Base-by-base conservation (phyloP, 345 rosid genomes). In the Citrus trifoliata region DNA sequence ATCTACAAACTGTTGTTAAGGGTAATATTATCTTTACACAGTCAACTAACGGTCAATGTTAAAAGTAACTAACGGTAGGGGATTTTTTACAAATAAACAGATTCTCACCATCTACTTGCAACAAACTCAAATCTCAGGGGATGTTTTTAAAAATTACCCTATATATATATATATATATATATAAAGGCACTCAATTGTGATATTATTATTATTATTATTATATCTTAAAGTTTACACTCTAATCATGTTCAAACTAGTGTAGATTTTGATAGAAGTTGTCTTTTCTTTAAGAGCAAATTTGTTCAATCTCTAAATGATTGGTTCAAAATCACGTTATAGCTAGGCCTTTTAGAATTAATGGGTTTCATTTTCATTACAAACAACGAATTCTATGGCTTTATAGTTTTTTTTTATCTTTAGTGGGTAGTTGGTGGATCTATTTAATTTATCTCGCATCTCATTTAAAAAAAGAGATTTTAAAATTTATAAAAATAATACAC, bases 261-360 rank as follows among this genome's bases (percentile, higher is more conserved):
- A 71, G 77, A 72, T 37, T 63, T 63, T 55, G 63, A 32, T 75
- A 9, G 27, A 75, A 65, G 59, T 68, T 67, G 70, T 60, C 53
- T 79, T 35, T 55, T 67, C 30, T 67, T 32, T 30, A 30, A 71
- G 32, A 35, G 62, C 5, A 61, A 28, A 9, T 53, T 70, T 51
- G 61, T 70, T 70, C 66, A 24, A 6, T 42, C 12, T 67, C 63
- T 33, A 46, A 35, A 74, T 60, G 78, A 32, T 78, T 82, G 76
- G 67, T 79, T 82, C 58, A 25, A 76, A 75, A 77, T 65, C 67
- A 82, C 79, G 82, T 75, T 75, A 74, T 32, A 28, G 32, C 9
- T 51, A 7, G 28, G 5, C 55, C 25, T 53, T 61, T 24, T 14
- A 18, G 19, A 18, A 18, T 27, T 27, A 8, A 9, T 27, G 3